Evolutionary conservation across 1,284 basidiomycete genomes (phyloP), one percentile per base, ranked within the genome.

Genomic region (Tranzscheliella williamsii): DNA sequence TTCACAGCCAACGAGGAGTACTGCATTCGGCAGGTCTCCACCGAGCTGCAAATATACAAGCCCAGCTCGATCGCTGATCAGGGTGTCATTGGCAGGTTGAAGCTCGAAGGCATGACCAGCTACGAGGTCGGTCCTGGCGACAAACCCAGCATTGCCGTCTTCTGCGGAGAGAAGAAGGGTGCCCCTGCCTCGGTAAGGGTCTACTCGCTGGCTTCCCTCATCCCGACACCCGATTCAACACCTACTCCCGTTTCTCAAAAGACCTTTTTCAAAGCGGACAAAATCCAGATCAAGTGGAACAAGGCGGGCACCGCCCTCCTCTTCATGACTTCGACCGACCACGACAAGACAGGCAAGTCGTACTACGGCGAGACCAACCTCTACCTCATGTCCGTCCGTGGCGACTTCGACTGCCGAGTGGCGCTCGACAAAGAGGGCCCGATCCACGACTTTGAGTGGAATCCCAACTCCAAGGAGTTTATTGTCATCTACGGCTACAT

Each of bases 361-460:
- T 98, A 98, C 80, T 98, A 97, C 67, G 95, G 94, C 52, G 93
- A 97, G 81, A 95, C 92, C 8, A 90, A 91, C 62, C 81, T 98
- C 68, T 97, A 95, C 79, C 84, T 97, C 37, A 85, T 97, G 66
- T 90, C 87, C 56, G 86, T 91, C n/a, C 87, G 90, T n/a, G 93
- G 94, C 27, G 89, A 90, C 67, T 97, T 93, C 68, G 93, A 97
- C 78, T 92, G 90, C 77, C 84, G 91, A 21, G 88, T 98, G 26
- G 85, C 86, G 4, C 83, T 97, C 30, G 93, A 97, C 81, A 96
- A 95, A 81, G 93, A 97, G 63, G 95, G 95, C 1, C 92, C 92
- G 1, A 91, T 98, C 64, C 92, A 96, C 74, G 94, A 97, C 78
- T 95, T 95, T 71, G 82, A 85, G 16, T 98, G 94, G 94, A 93